These are phyloP conservation scores for Vicia faba DNA, from an alignment of 306 rosid genomes.

Conservation along the genomic window DNA sequence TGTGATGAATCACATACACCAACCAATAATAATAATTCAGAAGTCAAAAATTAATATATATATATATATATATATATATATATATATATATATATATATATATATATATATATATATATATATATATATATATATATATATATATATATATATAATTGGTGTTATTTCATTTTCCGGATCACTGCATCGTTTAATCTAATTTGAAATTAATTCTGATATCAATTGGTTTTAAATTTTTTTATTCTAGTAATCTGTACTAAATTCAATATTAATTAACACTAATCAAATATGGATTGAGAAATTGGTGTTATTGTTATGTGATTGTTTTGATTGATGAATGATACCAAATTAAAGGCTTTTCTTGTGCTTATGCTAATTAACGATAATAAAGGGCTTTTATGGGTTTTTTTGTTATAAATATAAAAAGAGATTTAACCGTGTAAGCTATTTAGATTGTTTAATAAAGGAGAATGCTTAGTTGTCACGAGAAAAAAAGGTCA, in stretches of 20 bases:
- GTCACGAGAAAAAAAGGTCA: neutral
- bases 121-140: neutral
- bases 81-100: neutral
- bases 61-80: neutral
- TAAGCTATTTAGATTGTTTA: neutral
- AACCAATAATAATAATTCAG: neutral
- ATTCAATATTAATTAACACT: no score
- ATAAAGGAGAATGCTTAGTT: neutral
- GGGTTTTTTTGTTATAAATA: neutral
- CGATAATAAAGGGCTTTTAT: neutral
- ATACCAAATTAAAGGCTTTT: neutral
- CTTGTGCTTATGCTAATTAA: neutral
- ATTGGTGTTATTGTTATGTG: no score
- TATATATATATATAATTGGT: neutral
- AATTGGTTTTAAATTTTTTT: no score
- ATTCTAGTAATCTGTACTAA: no score
- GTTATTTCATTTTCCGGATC: no score
- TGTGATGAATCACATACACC: neutral
- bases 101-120: neutral
- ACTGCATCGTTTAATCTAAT: no score
- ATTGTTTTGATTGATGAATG: neutral
- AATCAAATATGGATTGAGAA: no score
- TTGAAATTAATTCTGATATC: no score
- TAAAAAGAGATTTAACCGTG: no score
- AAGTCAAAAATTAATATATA: neutral